Base-by-base conservation (phyloP, 257 asterid genomes). In the Orobanche coerulescens region DNA sequence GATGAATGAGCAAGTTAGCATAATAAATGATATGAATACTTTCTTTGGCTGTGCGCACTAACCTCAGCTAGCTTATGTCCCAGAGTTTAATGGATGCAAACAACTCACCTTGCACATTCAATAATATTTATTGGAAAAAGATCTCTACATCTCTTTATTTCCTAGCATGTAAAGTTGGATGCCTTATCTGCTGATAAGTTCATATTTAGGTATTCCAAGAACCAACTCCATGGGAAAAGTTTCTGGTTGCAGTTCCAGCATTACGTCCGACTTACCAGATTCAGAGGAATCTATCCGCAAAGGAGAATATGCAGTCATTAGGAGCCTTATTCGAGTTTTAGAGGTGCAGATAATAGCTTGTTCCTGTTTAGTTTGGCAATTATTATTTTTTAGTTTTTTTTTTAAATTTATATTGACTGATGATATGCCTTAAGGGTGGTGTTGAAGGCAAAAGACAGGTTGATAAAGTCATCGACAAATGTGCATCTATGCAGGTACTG, bases 401-500 rank as follows among this genome's bases (percentile, higher is more conserved):
- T 67, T 70, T 64, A 64, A 79, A 71, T 76, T 62, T 69, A 43
- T 73, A 58, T 74, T 91, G 86, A 76, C 77, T 62, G 22, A 62
- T 74, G 61, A 66, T 77, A 51, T 80, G 39, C 69, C 62, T 83
- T 68, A 70, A 91, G 98, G 98, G 98, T 58, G 98, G 98, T 39
- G 89, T 86, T 75, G 98, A 91, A 84, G 98, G 98, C 72, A 91
- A 91, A 81, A 77, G 86, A 63, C 98, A 88, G 78, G 98, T 91
- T 58, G 98, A 91, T 75, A 71, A 85, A 80, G 93, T 91, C 77
- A 91, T 91, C 36, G 98, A 91, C 76, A 91, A 88, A 77, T 91
- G 98, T 81, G 78, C 98, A 61, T 78, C 98, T 65, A 91, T 91
- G 98, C 98, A 91, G 95, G 98, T 91, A 82, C 31, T 53, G 49